A percentile compares a stretch with the other conserved stretches of the same genome.
These are phyloP conservation scores for Sextonia rubra DNA, from an alignment of 164 flowering plant species.

Conservation along the genomic window DNA sequence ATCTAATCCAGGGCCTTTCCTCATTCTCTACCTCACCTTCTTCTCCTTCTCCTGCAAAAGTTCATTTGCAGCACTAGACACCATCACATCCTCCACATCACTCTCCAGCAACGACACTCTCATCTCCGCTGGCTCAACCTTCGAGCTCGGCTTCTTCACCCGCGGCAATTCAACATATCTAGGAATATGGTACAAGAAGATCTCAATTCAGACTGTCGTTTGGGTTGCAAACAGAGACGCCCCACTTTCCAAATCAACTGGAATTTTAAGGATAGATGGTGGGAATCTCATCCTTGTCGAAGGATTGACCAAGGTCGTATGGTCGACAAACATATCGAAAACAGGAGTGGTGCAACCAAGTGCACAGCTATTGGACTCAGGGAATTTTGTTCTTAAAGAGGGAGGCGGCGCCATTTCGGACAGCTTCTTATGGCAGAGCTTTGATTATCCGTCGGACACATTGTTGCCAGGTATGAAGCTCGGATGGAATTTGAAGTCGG, in stretches of 20 bases:
- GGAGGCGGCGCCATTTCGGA: neutral
- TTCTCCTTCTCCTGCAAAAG: neutral
- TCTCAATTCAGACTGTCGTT: neutral
- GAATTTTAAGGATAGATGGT: neutral
- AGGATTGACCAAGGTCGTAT: neutral
- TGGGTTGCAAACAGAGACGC: conserved; percentile 10
- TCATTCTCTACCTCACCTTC: neutral
- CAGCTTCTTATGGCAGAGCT: conserved; percentile 10
- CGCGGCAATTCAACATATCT: neutral
- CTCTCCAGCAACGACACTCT: neutral
- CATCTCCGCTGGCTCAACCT: neutral
- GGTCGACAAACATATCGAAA: neutral
- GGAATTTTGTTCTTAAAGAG: neutral
- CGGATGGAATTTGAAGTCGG: neutral
- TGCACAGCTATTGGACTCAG: neutral
- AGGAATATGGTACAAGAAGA: neutral
- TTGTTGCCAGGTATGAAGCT: conserved; percentile 7
- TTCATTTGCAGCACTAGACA: neutral
- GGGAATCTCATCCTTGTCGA: conserved; percentile 3
- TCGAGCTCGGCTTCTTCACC: neutral
- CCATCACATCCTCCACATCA: neutral
- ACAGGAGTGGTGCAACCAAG: neutral
- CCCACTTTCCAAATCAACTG: neutral
- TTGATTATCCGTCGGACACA: conserved; percentile 7
- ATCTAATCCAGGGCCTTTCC: neutral